phyloP scores from a whole-genome alignment of 805 yeast genomes.

The Candida boleticola region DNA sequence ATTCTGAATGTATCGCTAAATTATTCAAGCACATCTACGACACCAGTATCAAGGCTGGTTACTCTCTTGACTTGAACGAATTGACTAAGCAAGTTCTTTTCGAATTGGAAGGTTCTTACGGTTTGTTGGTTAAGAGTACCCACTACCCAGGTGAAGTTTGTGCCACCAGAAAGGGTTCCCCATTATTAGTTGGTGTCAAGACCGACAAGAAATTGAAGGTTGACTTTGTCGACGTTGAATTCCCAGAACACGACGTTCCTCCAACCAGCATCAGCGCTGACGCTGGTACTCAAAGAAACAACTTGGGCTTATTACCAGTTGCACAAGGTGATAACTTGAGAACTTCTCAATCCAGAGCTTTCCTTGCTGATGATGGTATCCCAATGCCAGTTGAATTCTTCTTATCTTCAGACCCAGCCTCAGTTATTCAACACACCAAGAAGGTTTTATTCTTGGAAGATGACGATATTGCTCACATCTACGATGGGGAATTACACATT shows the following conservation, averaged over 20 bases:
- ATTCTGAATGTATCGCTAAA: conserved; percentile 97
- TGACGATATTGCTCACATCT: conserved; percentile 97
- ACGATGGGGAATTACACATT: conserved; percentile 96
- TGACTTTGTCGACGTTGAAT: conserved; percentile 97
- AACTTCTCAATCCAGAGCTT: conserved; percentile 94
- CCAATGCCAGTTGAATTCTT: conserved; percentile 96
- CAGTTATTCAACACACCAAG: conserved; percentile 94
- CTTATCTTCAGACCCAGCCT: conserved; percentile 94
- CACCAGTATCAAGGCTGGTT: conserved; percentile 66
- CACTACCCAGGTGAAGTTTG: conserved; percentile 95
- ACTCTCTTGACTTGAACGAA: conserved; percentile 82
- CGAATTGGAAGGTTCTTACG: conserved; percentile 97
- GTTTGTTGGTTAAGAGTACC: conserved; percentile 84
- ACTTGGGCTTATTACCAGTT: conserved; percentile 47
- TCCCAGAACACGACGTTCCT: conserved; percentile 60
- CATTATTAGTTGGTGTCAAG: conserved; percentile 94
- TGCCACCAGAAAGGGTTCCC: conserved; percentile 98
- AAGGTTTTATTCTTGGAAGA: conserved; percentile 95
- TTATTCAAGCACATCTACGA: conserved; percentile 89
- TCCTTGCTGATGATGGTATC: conserved; percentile 86
- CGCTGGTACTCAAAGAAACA: conserved; percentile 11
- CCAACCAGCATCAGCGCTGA: conserved; percentile 8
- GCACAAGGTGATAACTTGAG: conserved; percentile 61
- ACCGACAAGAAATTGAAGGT: conserved; percentile 93
- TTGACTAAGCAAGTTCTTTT: conserved; percentile 88